phyloP scores from a whole-genome alignment of 306 rosid species.

The Malus orientalis region DNA sequence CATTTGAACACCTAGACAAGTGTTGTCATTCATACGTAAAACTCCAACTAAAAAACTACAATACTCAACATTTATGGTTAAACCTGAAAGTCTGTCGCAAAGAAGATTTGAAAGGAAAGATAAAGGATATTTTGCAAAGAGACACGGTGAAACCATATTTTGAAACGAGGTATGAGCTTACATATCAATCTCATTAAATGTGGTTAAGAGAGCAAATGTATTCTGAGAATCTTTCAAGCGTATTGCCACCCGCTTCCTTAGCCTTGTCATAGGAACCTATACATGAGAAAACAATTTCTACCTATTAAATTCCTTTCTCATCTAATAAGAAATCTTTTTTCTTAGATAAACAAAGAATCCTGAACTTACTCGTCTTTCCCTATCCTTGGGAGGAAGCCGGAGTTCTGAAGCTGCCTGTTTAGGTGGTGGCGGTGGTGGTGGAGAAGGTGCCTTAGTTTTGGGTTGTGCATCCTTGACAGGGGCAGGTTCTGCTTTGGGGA shows the following conservation, averaged over 20 bases:
- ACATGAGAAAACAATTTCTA: neutral
- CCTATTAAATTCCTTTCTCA: neutral
- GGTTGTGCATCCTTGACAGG: slow-evolving; percentile 27
- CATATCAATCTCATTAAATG: slow-evolving; percentile 66
- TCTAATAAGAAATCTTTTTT: neutral
- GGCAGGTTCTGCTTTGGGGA: slow-evolving; percentile 29
- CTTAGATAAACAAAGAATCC: neutral
- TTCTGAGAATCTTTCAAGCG: slow-evolving; percentile 63
- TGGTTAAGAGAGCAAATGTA: slow-evolving; percentile 60
- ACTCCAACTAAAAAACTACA: neutral
- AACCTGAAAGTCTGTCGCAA: neutral
- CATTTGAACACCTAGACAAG: neutral
- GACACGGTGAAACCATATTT: neutral
- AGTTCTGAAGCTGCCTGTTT: slow-evolving; percentile 31
- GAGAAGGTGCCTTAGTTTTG: slow-evolving; percentile 29
- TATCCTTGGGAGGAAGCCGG: slow-evolving; percentile 54
- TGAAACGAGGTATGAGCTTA: slow-evolving; percentile 15
- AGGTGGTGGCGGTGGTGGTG: slow-evolving; percentile 19
- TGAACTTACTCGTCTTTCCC: slow-evolving; percentile 56
- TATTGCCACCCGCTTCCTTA: slow-evolving; percentile 60
- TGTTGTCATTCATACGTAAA: neutral
- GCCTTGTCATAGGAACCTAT: slow-evolving; percentile 66
- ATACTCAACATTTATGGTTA: neutral
- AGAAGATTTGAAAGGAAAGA: neutral
- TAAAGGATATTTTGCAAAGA: neutral